Conservation (phyloP, 2,329 filamentous ascomycete species). For the Hymenoscyphus scutula region DNA sequence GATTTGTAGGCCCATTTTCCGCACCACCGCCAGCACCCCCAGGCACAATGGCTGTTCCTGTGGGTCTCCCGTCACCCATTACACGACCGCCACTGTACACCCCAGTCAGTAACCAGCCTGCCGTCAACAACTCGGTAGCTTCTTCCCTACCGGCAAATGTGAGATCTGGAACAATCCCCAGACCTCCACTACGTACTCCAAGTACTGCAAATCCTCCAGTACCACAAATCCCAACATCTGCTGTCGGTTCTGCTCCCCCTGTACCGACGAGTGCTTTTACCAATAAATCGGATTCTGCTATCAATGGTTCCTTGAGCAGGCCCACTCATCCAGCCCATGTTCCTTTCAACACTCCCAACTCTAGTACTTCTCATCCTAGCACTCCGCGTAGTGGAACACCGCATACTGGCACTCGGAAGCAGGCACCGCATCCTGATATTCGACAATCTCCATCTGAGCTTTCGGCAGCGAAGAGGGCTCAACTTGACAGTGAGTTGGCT, state of each 20-base stretch:
- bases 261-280: background rate
- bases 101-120: constrained; percentile 1
- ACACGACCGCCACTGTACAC: constrained; percentile 4
- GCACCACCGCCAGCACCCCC: background rate
- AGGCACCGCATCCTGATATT: constrained; percentile 14
- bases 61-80: background rate
- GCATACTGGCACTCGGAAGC: constrained; percentile 3
- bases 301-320: background rate
- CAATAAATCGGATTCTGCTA: background rate
- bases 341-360: background rate
- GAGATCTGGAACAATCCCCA: constrained; percentile 13
- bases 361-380: background rate
- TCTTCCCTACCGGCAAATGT: constrained; percentile 17
- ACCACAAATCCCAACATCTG: background rate
- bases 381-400: background rate
- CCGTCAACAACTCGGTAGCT: background rate
- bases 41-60: background rate
- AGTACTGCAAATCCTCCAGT: background rate
- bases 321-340: background rate
- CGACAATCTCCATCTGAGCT: constrained; percentile 28
- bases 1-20: background rate
- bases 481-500: constrained; percentile 24
- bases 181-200: constrained; percentile 10
- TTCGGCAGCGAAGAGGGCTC: constrained; percentile 20
- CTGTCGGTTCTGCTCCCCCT: background rate